Percentiles rank a stretch among this genome's conserved stretches.
Conservation (phyloP, 352 stramenopile genomes). For the Pythium guiyangense region DNA sequence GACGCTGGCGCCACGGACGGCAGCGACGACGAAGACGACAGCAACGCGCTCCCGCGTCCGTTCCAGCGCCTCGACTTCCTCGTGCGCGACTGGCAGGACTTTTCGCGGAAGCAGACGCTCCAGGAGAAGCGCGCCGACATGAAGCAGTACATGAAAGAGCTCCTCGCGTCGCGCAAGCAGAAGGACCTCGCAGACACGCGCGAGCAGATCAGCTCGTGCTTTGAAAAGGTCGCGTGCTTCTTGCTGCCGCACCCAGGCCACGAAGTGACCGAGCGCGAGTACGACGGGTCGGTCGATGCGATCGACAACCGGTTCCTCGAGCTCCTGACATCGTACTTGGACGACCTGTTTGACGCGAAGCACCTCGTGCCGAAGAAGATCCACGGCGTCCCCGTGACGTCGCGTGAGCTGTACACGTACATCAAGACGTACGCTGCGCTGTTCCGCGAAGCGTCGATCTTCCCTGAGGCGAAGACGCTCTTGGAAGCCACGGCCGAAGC, state of each 20-base stretch:
- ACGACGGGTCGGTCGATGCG: constrained; percentile 91
- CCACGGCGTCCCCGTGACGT: constrained; percentile 90
- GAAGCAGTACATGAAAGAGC: constrained; percentile 91
- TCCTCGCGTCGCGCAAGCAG: constrained; percentile 92
- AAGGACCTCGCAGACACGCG: constrained; percentile 93
- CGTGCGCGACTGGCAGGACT: constrained; percentile 98
- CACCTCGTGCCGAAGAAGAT: constrained; percentile 93
- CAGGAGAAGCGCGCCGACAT: constrained; percentile 91
- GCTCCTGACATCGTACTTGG: constrained; percentile 94
- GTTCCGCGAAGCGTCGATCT: constrained; percentile 94
- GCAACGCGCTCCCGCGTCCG: constrained; percentile 49
- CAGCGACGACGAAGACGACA: constrained; percentile 19
- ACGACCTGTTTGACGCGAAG: constrained; percentile 90
- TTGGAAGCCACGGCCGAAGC: constrained; percentile 95
- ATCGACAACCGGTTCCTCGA: constrained; percentile 94
- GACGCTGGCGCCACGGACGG: constrained; percentile 26
- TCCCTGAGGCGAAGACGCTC: constrained; percentile 97
- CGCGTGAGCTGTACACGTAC: constrained; percentile 93
- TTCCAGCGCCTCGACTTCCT: constrained; percentile 99
- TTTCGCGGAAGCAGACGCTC: constrained; percentile 88
- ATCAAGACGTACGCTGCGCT: constrained; percentile 96
- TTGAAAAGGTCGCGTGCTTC: constrained; percentile 94
- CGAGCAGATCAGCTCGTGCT: constrained; percentile 97
- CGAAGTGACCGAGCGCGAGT: constrained; percentile 96
- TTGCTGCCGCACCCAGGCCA: constrained; percentile 96